Base-by-base conservation (phyloP, 164 flowering plant species). In the Dillenia suffruticosa region DNA sequence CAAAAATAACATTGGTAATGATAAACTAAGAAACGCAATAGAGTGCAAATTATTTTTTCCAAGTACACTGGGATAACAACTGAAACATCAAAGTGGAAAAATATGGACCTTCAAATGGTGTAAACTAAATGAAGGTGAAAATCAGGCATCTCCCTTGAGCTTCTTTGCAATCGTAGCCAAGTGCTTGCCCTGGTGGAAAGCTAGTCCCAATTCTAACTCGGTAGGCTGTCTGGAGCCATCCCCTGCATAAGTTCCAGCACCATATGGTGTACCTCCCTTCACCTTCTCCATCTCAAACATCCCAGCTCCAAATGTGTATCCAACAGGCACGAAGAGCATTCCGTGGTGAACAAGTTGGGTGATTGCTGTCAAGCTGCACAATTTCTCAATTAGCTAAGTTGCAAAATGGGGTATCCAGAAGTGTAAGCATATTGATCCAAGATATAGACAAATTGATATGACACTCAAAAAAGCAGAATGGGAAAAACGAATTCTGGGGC, bases 261-360 rank as follows among this genome's bases (percentile, higher is more conserved):
- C 92, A 62, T 86, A 86, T 17, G 89, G 85, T 62, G 77, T 79
- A 0, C 92, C 92, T 50, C 92, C 92, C 67, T 78, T 86, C 63
- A 84, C 77, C 15, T 76, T 61, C 72, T 81, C 79, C 67, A 84
- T 68, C 73, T 84, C 84, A 64, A 79, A 86, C 92, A 86, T 86
- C 51, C 89, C 87, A 40, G 79, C 79, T 7, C 91, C 91, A 58
- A 84, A 84, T 59, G 91, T 82, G 74, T 86, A 86, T 8, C 92
- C 92, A 47, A 86, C 74, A 0, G 92, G 92, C 22, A 86, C 92
- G 63, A 65, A 86, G 9, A 86, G 57, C 83, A 86, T 84, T 8
- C 92, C 92, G 58, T 86, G 92, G 63, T 86, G 89, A 49, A 68
- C 84, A 19, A 86, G 79, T 66, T 86, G 87, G 17, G 92, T 82